Base-by-base conservation (phyloP, 371 early-diverging fungal genomes). In the Mortierella sp. region DNA sequence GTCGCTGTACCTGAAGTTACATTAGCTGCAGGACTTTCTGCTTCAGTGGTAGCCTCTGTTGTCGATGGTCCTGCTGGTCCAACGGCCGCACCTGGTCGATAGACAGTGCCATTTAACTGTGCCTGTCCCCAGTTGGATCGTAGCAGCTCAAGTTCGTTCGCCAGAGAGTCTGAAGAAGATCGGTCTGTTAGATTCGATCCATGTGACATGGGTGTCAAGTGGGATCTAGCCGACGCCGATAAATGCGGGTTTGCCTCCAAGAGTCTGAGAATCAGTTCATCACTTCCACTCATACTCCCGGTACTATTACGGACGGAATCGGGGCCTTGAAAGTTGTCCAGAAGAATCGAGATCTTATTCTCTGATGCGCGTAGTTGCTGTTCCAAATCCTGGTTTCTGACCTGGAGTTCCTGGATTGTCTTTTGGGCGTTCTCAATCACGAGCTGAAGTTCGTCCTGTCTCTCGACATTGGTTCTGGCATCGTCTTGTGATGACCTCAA, bases 281-380 rank as follows among this genome's bases (percentile, higher is more conserved):
- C 34, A 31, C 53, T 4, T 5, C 60, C 67, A 37, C 58, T 69
- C 54, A 77, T 14, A 46, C 66, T 58, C 2, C 56, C 55, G n/a
- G 66, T 54, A 19, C 77, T 77, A 22, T 63, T 61, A 13, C 77
- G 57, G 14, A 77, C 77, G 14, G 68, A 63, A 9, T 67, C 74
- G 8, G 68, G 47, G 5, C 56, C 48, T 16, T 77, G 77, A n/a
- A 60, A 69, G 22, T 81, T 79, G 53, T 81, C 81, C 25, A 81
- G 51, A 34, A 81, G 45, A 19, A 81, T 39, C 8, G 77, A 63
- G 40, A 81, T 79, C 63, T 79, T 80, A 64, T 79, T 80, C 54
- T 80, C 80, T 1, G 79, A 69, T 14, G 68, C 79, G 6, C 50
- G 51, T 22, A 69, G 53, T 22, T 79, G 71, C 29, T 71, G 61